Evolutionary conservation across 179 eudicot species (phyloP).

Genomic region (Carnegiea gigantea): DNA sequence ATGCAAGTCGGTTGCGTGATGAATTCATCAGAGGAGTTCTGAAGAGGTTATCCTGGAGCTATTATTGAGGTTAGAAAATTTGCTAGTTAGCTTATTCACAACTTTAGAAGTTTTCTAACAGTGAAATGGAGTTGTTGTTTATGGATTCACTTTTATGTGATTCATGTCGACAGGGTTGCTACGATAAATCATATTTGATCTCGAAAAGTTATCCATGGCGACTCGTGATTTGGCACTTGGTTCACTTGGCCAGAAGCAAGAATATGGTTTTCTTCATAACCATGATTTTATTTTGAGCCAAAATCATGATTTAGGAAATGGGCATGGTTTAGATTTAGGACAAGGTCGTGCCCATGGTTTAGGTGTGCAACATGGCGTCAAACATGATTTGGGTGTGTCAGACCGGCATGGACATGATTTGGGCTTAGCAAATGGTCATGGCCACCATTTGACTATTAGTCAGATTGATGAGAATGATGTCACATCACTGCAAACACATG

Average conservation of each 20-base stretch:
- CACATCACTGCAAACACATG: slow-evolving; percentile 18
- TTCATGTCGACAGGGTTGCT: slow-evolving; percentile 18
- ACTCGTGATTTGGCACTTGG: slow-evolving; percentile 27
- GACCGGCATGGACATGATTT: slow-evolving; percentile 25
- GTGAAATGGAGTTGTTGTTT: slow-evolving; percentile 4
- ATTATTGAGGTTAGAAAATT: neutral
- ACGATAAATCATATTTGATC: slow-evolving; percentile 13
- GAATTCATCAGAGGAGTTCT: neutral
- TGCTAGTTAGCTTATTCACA: neutral
- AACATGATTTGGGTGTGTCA: slow-evolving; percentile 22
- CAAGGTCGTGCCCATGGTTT: slow-evolving; percentile 23
- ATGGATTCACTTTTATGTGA: neutral
- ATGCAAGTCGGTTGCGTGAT: neutral
- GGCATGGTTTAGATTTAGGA: slow-evolving; percentile 25
- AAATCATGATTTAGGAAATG: slow-evolving; percentile 31
- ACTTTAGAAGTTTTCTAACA: neutral
- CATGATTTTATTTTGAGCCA: slow-evolving; percentile 31
- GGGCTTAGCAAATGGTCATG: slow-evolving; percentile 25
- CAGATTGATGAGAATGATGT: slow-evolving; percentile 35
- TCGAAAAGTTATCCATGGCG: slow-evolving; percentile 20
- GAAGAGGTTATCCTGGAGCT: neutral
- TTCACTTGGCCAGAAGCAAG: slow-evolving; percentile 34
- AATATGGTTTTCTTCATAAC: slow-evolving; percentile 30
- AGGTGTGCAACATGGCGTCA: slow-evolving; percentile 20
- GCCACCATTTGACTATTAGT: slow-evolving; percentile 33